phyloP scores from a whole-genome alignment of 352 stramenopile genomes.

The Aphanomyces invadans region DNA sequence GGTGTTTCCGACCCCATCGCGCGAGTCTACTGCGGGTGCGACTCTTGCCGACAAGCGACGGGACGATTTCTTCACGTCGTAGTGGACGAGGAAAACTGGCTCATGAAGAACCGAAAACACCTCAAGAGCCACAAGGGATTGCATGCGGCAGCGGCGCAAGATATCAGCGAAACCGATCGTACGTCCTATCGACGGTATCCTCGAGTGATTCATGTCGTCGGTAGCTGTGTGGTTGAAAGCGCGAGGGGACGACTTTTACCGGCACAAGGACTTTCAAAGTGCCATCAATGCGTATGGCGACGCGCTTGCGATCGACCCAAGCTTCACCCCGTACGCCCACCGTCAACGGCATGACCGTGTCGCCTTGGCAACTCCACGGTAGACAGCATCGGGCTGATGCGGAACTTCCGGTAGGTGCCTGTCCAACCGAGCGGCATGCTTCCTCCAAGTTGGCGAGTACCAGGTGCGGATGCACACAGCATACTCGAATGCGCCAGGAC shows the following conservation, averaged over 20 bases:
- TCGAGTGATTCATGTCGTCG: too few relatives aligned
- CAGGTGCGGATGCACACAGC: conserved; percentile 27
- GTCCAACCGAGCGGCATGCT: conserved; percentile 60
- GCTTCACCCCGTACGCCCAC: conserved; percentile 26
- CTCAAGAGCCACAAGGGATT: conserved; percentile 64
- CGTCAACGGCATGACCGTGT: conserved; percentile 3
- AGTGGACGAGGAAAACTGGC: conserved; percentile 68
- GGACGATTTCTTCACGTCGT: too few relatives aligned
- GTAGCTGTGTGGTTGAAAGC: conserved; percentile 84
- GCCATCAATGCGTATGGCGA: conserved; percentile 66
- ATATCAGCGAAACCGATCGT: conserved; percentile 83
- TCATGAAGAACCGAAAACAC: conserved; percentile 76
- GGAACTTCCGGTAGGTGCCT: conserved; percentile 37
- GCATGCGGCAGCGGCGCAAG: conserved; percentile 39
- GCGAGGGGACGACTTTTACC: conserved; percentile 79
- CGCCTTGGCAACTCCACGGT: too few relatives aligned
- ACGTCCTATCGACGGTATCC: conserved; percentile 22
- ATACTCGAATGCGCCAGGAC: too few relatives aligned
- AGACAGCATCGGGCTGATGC: too few relatives aligned
- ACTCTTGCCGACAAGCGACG: too few relatives aligned
- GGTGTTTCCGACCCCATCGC: conserved; percentile 64
- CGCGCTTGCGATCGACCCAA: conserved; percentile 34
- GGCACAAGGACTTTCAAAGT: conserved; percentile 52
- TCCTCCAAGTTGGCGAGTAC: conserved; percentile 50
- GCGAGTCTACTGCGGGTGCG: conserved; percentile 66